Evolutionary conservation across 495 filamentous ascomycete species (phyloP), one percentile per base, ranked within the genome.

Genomic region (Diplogelasinospora grovesii): DNA sequence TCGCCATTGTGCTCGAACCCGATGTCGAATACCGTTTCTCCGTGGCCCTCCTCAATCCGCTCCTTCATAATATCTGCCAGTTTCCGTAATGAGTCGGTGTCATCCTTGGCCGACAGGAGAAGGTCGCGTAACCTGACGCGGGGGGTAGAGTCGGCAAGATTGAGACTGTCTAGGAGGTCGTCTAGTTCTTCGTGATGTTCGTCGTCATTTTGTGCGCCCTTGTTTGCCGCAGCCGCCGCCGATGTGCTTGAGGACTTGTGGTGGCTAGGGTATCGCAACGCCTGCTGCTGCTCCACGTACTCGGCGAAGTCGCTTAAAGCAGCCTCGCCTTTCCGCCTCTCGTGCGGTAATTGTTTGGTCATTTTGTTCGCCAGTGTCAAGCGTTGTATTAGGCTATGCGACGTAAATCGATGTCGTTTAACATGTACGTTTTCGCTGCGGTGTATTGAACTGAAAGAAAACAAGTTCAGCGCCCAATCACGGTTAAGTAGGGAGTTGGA

Each of bases 261-360:
- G 25, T 59, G 56, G 11, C 46, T 51, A 26, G 75, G 62, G 60
- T 75, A 69, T 16, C 79, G 67, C 49, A 81, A 57, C 3, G 77
- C 74, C 61, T 96, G 90, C 60, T 98, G 88, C 63, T 89, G 82
- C 60, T 96, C 89, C 43, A 95, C 93, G 50, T 95, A 97, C 61
- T 97, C 92, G 59, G 93, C 88, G 56, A 98, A 98, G 50, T 96
- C 92, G 71, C 85, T 90, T 43, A 98, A 73, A 14, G 92, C 92
- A 39, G 85, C 74, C 65, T 95, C 88, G 47, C 89, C 89, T 73
- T 85, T 81, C 54, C 85, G 81, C 52, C 84, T 75, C 63, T 94
- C 88, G 51, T 86, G 80, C 5, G 74, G 68, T 40, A 77, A 66
- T 49, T 79, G 75, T 64, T 82, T 89, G 10, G 66, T 60, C 20